A percentile compares a stretch with the other conserved stretches of the same genome.
These are phyloP conservation scores for Blastobotrys peoriensis DNA, from an alignment of 805 yeast species.

Conservation along the genomic window DNA sequence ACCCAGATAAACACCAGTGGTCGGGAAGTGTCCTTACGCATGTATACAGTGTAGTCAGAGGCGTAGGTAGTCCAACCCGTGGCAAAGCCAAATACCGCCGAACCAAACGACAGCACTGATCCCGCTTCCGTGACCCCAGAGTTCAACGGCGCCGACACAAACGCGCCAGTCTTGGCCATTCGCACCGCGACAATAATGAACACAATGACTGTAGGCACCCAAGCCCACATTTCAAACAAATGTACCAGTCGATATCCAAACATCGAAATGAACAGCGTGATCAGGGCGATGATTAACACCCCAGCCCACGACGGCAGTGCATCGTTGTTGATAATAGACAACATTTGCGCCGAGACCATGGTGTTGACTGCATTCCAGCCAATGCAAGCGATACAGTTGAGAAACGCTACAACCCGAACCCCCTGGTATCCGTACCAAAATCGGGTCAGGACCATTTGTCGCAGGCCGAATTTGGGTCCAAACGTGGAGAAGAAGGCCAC, in stretches of 20 bases:
- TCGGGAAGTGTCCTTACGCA: slow-evolving; percentile 58
- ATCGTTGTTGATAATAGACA: slow-evolving; percentile 63
- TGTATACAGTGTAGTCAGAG: slow-evolving; percentile 86
- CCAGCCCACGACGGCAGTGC: slow-evolving; percentile 88
- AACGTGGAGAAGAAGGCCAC: slow-evolving; percentile 80
- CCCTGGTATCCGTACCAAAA: slow-evolving; percentile 70
- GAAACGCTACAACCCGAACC: slow-evolving; percentile 67
- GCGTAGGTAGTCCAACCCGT: slow-evolving; percentile 95
- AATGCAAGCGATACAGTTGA: slow-evolving; percentile 79
- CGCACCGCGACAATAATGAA: slow-evolving; percentile 77
- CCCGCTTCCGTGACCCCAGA: slow-evolving; percentile 71
- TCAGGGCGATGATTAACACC: slow-evolving; percentile 58
- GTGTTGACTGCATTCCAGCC: slow-evolving; percentile 96
- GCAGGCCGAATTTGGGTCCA: slow-evolving; percentile 78
- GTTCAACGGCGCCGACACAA: slow-evolving; percentile 47
- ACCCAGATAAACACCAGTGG: slow-evolving; percentile 59
- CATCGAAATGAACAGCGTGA: slow-evolving; percentile 67
- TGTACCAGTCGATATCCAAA: slow-evolving; percentile 85
- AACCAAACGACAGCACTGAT: slow-evolving; percentile 71
- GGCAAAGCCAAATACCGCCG: slow-evolving; percentile 79
- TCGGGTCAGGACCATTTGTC: slow-evolving; percentile 81
- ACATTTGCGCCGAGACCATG: slow-evolving; percentile 79
- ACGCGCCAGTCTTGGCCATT: slow-evolving; percentile 59
- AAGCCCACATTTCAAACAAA: slow-evolving; percentile 73
- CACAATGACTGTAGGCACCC: slow-evolving; percentile 75